Base-by-base conservation (phyloP, 2,329 filamentous ascomycete genomes). In the Neonectria coccinea region DNA sequence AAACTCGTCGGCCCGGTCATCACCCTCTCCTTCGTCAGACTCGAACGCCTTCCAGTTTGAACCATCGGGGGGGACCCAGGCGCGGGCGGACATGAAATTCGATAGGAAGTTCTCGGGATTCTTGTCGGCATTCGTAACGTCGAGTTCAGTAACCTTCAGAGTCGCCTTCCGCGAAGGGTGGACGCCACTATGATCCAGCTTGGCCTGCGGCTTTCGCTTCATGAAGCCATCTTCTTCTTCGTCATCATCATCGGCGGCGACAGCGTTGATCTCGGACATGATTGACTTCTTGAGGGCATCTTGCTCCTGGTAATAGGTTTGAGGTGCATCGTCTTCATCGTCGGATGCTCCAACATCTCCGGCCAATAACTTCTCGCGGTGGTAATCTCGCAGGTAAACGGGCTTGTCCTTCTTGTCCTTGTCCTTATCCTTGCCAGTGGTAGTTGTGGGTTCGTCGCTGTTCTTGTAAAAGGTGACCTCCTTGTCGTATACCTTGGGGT, bases 101-200 rank as follows among this genome's bases (percentile, higher is more conserved):
- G 93, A 95, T n/a, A 99, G 83, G 77, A 93, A 99, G 1, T 88
- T 91, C 75, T 98, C 95, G 0, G 95, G 96, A 76, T 99, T 90
- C 77, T 93, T 92, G 74, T 97, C 92, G 41, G 96, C 94, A 63
- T 88, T 86, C 52, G 88, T 84, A 47, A 97, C 83, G 72, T 96
- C 91, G 12, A 87, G 73, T 59, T 92, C 84, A 25, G 85, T 79
- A 54, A 85, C 77, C 68, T 85, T 84, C 47, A 83, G 75, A 12
- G 76, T 76, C 25, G 79, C 71, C 18, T 78, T 81, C 67, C 88
- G 82, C 5, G 87, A 87, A 4, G 87, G 87, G 73, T 90, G 88
- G 6, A 89, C 76, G 42, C 86, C 84, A 59, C 83, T 82, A 22
- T 76, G 67, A 62, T 75, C 67, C 14, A 73, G 74, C 48, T 77